Evolutionary conservation across 768 basidiomycete species (phyloP).

Genomic region (Sporobolomyces phaffii): DNA sequence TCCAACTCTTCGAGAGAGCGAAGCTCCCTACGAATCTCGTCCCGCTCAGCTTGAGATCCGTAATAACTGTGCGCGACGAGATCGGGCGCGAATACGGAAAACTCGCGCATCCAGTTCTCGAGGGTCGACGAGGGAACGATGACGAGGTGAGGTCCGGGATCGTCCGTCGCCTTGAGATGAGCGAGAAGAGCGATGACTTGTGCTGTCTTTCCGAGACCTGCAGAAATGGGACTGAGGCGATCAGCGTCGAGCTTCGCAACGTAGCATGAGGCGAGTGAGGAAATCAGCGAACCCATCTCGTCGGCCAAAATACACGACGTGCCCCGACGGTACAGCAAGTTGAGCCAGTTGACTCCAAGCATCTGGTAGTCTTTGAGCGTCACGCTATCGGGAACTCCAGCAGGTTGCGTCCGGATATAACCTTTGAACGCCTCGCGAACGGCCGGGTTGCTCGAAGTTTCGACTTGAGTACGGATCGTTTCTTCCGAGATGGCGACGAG

Average conservation of each 20-base stretch:
- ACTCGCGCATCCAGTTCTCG: constrained; percentile 98
- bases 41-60: constrained; percentile 80
- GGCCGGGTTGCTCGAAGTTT: constrained; percentile 40
- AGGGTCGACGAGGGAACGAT: constrained; percentile 97
- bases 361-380: constrained; percentile 93
- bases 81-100: constrained; percentile 77
- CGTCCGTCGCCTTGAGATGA: constrained; percentile 70
- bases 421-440: constrained; percentile 47
- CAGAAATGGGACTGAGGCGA: no score
- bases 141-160: constrained; percentile 75
- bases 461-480: constrained; percentile 42
- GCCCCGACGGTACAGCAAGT: constrained; percentile 69
- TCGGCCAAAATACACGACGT: constrained; percentile 95
- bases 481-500: constrained; percentile 46
- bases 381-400: constrained; percentile 51
- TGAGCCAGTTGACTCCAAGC: constrained; percentile 95
- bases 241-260: background rate
- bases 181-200: constrained; percentile 98
- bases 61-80: constrained; percentile 88
- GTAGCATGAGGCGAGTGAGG: constrained; percentile 6
- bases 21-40: constrained; percentile 65
- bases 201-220: constrained; percentile 91
- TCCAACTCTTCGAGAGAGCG: constrained; percentile 67
- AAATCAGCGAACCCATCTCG: constrained; percentile 72
- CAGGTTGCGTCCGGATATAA: constrained; percentile 71